Conservation (phyloP, 2,329 filamentous ascomycete species). For the Trichoderma asperellum region DNA sequence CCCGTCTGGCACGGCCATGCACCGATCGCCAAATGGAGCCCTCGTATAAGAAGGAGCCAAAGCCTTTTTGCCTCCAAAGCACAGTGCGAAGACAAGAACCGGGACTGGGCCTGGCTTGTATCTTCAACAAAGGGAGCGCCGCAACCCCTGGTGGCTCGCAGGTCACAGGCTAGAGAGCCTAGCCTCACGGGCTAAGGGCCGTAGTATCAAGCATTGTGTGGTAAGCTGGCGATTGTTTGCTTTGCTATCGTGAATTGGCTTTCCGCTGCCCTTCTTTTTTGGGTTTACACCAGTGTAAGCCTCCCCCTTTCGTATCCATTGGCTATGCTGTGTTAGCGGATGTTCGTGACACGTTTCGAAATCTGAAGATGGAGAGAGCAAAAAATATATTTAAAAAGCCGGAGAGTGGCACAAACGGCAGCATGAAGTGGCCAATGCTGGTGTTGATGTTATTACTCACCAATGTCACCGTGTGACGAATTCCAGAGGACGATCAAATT, state of each 20-base stretch:
- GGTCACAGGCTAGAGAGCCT: constrained; percentile 15
- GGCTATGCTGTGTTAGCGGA: background rate
- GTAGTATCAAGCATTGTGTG: background rate
- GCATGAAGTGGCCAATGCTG: constrained; percentile 1
- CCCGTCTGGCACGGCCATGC: constrained; percentile 20
- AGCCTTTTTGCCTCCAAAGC: background rate
- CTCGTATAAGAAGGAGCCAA: constrained; percentile 25
- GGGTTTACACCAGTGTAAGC: constrained; percentile 10
- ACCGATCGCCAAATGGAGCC: constrained; percentile 22
- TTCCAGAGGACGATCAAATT: constrained; percentile 23
- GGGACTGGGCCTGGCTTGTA: constrained; percentile 16
- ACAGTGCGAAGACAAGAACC: background rate
- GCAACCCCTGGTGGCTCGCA: constrained; percentile 22
- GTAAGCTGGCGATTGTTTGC: background rate
- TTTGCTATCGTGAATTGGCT: constrained; percentile 3
- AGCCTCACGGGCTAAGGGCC: constrained; percentile 10
- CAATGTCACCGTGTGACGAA: constrained; percentile 18
- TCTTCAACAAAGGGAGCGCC: constrained; percentile 6
- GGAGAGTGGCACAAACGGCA: background rate
- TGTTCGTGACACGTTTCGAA: background rate
- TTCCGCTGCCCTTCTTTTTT: constrained; percentile 11
- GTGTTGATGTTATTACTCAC: background rate
- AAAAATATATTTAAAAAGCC: background rate
- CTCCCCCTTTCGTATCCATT: background rate
- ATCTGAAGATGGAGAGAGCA: background rate